Evolutionary conservation across 2,329 filamentous ascomycete species (phyloP), one percentile per base, ranked within the genome.

Genomic region (Leptographium galeiforme): DNA sequence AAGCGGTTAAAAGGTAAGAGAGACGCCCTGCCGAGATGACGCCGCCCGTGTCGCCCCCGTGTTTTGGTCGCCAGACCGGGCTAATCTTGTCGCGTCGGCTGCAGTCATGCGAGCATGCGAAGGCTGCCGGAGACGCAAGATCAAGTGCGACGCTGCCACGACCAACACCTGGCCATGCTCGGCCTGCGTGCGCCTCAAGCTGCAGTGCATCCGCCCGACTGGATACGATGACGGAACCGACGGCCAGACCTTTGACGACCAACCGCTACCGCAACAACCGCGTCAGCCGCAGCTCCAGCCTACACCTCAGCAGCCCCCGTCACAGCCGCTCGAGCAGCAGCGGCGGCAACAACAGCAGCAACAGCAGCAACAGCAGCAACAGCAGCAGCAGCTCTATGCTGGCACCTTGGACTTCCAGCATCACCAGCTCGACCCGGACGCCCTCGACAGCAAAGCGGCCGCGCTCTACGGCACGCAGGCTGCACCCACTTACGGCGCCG

Each of bases 131-230:
- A 84, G 89, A 69, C 82, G 91, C 63, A 98, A 98, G 70, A 98
- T 98, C 66, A 95, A 95, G 68, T 98, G 91, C 71, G 93, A 97
- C 72, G 89, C 91, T 51, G 91, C 91, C 19, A 95, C 91, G 14
- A 96, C 90, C 43, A 96, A 97, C 67, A 89, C 89, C 40, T 97
- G 93, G 91, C 93, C 93, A 33, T 97, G 91, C 68, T 93, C 90
- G 43, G 89, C 93, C 39, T 98, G 91, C 67, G 85, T 89, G 57
- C 82, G 91, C 49, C 74, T 97, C 57, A 97, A 96, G 72, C 78
- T 96, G 56, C 87, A 93, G 63, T 97, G 93, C 67, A 84, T 96
- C 32, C 89, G 89, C 47, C 93, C 91, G 5, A 89, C 88, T 54
- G 84, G 89, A 55, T 85, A 86, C 61, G 86, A 89, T 61, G 81